Evolutionary conservation across 306 rosid species (phyloP).

Genomic region (Macrotyloma uniflorum): DNA sequence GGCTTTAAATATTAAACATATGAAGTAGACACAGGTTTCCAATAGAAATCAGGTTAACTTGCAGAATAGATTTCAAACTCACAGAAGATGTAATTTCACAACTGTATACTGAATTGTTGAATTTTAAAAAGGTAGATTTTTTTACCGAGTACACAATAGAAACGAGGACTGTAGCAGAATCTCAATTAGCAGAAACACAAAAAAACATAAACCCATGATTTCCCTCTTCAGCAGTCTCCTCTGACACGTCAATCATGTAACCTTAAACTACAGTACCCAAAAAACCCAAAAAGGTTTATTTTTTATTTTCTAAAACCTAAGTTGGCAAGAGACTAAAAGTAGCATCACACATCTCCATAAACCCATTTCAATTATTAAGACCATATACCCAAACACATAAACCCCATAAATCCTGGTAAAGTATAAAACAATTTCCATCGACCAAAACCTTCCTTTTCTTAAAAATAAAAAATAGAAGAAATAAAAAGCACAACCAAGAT

Average conservation of each 20-base stretch:
- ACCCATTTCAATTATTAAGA: slow-evolving; percentile 31
- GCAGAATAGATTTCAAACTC: not conserved
- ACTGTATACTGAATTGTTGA: not conserved
- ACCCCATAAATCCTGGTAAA: not conserved
- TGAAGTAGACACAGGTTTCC: not conserved
- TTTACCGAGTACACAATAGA: not conserved
- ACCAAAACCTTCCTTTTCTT: not conserved
- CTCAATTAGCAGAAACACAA: not conserved
- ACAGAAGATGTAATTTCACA: not conserved
- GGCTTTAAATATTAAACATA: not conserved
- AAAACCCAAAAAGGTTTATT: not conserved
- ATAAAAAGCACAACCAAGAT: not conserved
- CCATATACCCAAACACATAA: not conserved
- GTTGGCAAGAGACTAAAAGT: not conserved
- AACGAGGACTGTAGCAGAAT: not conserved
- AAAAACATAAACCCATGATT: not conserved
- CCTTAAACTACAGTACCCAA: slow-evolving; percentile 13
- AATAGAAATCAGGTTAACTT: not conserved
- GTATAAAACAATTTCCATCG: not conserved
- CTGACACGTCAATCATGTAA: not conserved
- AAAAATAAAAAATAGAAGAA: not conserved
- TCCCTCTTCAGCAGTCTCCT: not conserved
- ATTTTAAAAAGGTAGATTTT: not conserved
- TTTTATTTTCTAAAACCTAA: not conserved
- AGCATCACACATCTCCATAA: slow-evolving; percentile 19